phyloP scores from a whole-genome alignment of 2,329 filamentous ascomycete species.

The Aaosphaeria pasadenensis region DNA sequence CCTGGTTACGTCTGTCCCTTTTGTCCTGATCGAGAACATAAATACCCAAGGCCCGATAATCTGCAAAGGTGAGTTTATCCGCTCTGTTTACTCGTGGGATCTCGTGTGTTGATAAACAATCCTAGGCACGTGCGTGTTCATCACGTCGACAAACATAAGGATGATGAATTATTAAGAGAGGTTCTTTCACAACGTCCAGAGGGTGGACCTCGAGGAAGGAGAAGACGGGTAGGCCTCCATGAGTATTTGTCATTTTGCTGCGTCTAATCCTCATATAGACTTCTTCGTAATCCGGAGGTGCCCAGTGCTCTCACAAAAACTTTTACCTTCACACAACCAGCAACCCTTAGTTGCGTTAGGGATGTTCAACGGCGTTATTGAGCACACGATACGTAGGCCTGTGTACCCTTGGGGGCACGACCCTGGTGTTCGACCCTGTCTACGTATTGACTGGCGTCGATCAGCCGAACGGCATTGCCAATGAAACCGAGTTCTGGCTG shows the following conservation, averaged over 20 bases:
- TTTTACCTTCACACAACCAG: too few relatives aligned
- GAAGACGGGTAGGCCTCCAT: conserved; percentile 58
- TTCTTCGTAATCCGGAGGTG: conserved; percentile 1
- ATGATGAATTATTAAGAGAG: conserved; percentile 75
- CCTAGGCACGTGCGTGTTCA: conserved; percentile 86
- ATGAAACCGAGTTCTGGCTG: too few relatives aligned
- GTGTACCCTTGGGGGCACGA: too few relatives aligned
- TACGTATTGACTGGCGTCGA: too few relatives aligned
- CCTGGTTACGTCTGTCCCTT: conserved; percentile 96
- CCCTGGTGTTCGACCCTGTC: too few relatives aligned
- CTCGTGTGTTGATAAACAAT: background rate
- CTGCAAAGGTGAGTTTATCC: conserved; percentile 73
- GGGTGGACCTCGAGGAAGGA: conserved; percentile 75
- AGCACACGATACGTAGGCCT: too few relatives aligned
- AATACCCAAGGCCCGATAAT: conserved; percentile 93
- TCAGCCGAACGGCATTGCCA: too few relatives aligned
- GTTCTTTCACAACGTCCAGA: conserved; percentile 84
- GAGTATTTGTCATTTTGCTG: background rate
- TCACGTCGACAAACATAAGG: conserved; percentile 84
- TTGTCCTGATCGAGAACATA: conserved; percentile 89
- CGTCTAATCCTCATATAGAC: conserved; percentile 2
- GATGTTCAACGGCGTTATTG: too few relatives aligned
- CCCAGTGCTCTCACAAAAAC: too few relatives aligned
- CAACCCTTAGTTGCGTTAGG: too few relatives aligned
- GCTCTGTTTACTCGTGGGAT: background rate